Percentiles rank a stretch among this genome's conserved stretches.
Evolutionary conservation across 805 yeast species (phyloP).

Genomic region (Saturnispora serradocipensis): DNA sequence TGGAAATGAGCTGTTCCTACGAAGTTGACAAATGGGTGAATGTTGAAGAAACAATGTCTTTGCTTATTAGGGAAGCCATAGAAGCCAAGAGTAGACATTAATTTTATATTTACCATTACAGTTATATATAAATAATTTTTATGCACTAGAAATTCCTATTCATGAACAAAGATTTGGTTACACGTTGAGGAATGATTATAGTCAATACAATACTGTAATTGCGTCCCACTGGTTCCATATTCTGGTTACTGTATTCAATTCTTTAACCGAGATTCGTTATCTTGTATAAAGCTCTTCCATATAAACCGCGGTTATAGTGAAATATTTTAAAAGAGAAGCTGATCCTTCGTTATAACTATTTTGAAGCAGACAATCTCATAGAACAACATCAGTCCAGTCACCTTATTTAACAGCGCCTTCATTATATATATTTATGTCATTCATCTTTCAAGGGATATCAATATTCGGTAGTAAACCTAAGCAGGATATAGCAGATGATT

Average conservation of each 20-base stretch:
- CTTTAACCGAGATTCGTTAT: background rate
- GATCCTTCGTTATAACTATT: background rate
- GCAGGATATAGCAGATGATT: background rate
- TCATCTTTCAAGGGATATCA: slow-evolving; percentile 1
- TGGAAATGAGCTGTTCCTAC: slow-evolving; percentile 44
- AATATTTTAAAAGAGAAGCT: background rate
- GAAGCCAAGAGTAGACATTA: slow-evolving; percentile 3
- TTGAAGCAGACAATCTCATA: background rate
- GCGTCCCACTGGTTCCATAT: too few species aligned
- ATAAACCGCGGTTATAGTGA: background rate
- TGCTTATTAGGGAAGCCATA: slow-evolving; percentile 44
- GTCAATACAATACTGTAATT: background rate
- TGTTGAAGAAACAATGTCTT: slow-evolving; percentile 48
- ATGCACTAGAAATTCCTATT: background rate
- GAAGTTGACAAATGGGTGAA: slow-evolving; percentile 31
- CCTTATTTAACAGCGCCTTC: background rate
- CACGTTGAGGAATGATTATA: background rate
- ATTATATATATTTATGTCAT: slow-evolving; percentile 2
- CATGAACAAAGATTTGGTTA: background rate
- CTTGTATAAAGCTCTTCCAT: background rate
- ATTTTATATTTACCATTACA: background rate
- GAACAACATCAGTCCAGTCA: background rate
- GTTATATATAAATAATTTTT: background rate
- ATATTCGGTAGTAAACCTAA: background rate
- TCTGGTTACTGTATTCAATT: background rate